These are phyloP conservation scores for Rhizoctonia solani DNA, from an alignment of 1,284 basidiomycete genomes.

Conservation along the genomic window DNA sequence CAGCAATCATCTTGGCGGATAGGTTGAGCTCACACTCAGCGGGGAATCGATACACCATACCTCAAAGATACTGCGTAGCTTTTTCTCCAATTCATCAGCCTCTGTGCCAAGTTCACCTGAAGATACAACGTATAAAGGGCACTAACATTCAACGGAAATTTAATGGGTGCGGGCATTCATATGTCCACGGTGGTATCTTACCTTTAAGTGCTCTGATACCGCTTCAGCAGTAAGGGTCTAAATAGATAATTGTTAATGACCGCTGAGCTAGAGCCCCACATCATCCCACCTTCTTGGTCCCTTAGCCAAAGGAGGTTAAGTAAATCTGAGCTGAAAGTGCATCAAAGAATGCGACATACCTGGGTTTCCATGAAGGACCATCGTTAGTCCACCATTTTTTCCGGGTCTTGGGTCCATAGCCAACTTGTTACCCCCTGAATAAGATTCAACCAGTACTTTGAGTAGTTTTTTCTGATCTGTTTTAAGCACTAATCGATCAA, in stretches of 20 bases:
- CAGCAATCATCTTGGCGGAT: slow-evolving; percentile 52
- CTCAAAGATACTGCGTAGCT: slow-evolving; percentile 52
- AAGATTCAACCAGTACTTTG: slow-evolving; percentile 27
- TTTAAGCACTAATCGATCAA: slow-evolving; percentile 23
- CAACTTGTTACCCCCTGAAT: slow-evolving; percentile 7
- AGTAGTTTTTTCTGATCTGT: slow-evolving; percentile 28
- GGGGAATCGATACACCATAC: slow-evolving; percentile 39
- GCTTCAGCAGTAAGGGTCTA: slow-evolving; percentile 32
- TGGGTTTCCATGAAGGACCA: slow-evolving; percentile 31
- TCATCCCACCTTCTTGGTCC: slow-evolving; percentile 15
- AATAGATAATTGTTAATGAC: neutral
- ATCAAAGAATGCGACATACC: neutral
- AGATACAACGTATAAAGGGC: slow-evolving; percentile 61
- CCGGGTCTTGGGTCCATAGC: slow-evolving; percentile 19
- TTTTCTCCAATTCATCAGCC: slow-evolving; percentile 51
- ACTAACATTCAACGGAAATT: slow-evolving; percentile 4
- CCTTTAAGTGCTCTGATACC: slow-evolving; percentile 32
- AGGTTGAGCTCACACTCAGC: neutral
- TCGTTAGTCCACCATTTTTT: slow-evolving; percentile 27
- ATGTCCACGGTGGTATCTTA: neutral
- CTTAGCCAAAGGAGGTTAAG: neutral
- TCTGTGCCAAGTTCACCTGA: slow-evolving; percentile 61
- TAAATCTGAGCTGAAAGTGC: neutral
- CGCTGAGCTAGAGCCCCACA: neutral
- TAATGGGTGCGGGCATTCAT: neutral